Evolutionary conservation across 2,329 filamentous ascomycete genomes (phyloP).

Genomic region (Xylaria arbuscula): DNA sequence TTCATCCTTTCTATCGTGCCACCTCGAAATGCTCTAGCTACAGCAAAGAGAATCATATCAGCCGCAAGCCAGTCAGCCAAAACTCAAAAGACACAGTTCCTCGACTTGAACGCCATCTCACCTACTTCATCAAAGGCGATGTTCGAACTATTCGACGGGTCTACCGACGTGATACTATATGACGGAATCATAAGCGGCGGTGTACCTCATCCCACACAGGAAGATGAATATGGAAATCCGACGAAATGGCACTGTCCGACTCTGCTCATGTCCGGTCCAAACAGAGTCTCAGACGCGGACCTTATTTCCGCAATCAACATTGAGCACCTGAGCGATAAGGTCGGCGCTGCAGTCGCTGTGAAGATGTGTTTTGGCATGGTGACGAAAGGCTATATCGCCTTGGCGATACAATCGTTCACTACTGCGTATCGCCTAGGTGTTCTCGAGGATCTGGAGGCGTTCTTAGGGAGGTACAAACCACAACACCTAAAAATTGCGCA

Average conservation of each 20-base stretch:
- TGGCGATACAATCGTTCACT: neutral
- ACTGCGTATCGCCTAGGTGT: neutral
- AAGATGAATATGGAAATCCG: neutral
- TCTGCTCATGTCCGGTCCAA: neutral
- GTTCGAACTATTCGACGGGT: neutral
- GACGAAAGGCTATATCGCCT: neutral
- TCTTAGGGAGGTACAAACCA: neutral
- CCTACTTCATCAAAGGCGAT: neutral
- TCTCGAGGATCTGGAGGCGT: neutral
- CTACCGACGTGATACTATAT: neutral
- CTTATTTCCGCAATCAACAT: neutral
- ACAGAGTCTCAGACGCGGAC: neutral
- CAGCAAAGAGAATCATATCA: neutral
- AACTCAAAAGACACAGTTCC: neutral
- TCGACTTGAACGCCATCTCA: neutral
- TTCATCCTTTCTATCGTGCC: neutral
- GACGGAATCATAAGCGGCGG: neutral
- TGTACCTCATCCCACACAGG: neutral
- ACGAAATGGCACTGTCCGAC: neutral
- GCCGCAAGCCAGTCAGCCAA: neutral
- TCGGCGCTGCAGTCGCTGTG: neutral
- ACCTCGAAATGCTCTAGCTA: neutral
- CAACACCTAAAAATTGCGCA: neutral
- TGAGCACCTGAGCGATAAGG: neutral
- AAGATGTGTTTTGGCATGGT: neutral